A percentile compares a stretch with the other conserved stretches of the same genome.
Evolutionary conservation across 2,329 filamentous ascomycete species (phyloP).

Genomic region (Clarireedia hainanense): DNA sequence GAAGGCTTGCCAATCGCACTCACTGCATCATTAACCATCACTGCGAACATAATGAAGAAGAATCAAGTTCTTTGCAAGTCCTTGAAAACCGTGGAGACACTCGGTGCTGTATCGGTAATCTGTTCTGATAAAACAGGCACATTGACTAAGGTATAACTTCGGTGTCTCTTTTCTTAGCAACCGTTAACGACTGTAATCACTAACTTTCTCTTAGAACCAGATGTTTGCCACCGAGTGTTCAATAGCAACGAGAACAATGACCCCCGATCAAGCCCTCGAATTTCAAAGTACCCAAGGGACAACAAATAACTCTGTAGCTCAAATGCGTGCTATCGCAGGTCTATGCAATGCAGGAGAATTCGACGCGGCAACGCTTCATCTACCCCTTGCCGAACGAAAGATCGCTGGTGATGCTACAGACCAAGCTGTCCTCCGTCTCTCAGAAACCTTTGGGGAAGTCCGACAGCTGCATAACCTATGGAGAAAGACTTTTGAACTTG

Average conservation of each 20-base stretch:
- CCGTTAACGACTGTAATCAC: background rate
- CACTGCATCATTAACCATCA: conserved; percentile 63
- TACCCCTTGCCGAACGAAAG: conserved; percentile 51
- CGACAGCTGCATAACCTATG: conserved; percentile 51
- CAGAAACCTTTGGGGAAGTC: conserved; percentile 54
- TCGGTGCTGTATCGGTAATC: conserved; percentile 64
- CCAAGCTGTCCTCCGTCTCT: conserved; percentile 63
- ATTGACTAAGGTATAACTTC: conserved; percentile 37
- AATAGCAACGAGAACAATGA: conserved; percentile 42
- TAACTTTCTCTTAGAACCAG: conserved; percentile 42
- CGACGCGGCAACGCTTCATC: conserved; percentile 52
- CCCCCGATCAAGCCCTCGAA: conserved; percentile 39
- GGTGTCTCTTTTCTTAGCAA: background rate
- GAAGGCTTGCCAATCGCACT: conserved; percentile 64
- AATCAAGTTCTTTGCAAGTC: conserved; percentile 73
- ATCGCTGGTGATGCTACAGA: conserved; percentile 71
- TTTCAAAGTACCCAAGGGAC: conserved; percentile 19
- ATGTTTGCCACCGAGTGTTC: conserved; percentile 65
- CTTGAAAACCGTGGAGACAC: conserved; percentile 67
- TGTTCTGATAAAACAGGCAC: conserved; percentile 74
- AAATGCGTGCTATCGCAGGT: conserved; percentile 52
- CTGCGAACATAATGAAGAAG: conserved; percentile 66
- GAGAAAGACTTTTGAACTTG: conserved; percentile 57
- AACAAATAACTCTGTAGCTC: conserved; percentile 39
- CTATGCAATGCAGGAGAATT: conserved; percentile 72